Conservation (phyloP, 2,329 filamentous ascomycete species). For the Hypoxylon sp. region DNA sequence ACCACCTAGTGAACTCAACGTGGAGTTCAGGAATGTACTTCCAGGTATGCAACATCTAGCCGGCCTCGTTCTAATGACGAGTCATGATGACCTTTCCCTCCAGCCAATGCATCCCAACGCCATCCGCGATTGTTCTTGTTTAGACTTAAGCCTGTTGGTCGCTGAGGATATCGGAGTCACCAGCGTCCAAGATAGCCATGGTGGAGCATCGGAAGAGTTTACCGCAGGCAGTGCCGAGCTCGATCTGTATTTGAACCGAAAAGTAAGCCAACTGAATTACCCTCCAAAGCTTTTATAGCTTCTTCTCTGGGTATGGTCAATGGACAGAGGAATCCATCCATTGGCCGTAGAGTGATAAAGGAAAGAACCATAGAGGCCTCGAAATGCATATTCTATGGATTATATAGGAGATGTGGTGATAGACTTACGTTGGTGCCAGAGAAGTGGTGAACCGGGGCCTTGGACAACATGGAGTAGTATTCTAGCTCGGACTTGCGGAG, state of each 20-base stretch:
- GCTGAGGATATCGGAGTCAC: constrained; percentile 97
- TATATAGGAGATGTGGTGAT: constrained; percentile 20
- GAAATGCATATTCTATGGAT: constrained; percentile 27
- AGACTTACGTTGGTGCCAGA: constrained; percentile 96
- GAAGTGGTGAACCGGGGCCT: constrained; percentile 98
- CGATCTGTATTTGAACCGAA: constrained; percentile 75
- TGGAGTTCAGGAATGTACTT: constrained; percentile 32
- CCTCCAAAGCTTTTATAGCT: constrained; percentile 90
- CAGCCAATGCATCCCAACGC: constrained; percentile 51
- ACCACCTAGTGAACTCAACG: constrained; percentile 42
- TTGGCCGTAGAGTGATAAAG: constrained; percentile 8
- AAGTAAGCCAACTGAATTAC: constrained; percentile 73
- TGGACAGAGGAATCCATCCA: constrained; percentile 42
- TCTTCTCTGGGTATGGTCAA: constrained; percentile 85
- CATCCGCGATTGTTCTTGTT: constrained; percentile 43
- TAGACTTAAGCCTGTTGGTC: constrained; percentile 73
- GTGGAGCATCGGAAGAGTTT: constrained; percentile 99
- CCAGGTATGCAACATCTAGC: constrained; percentile 32
- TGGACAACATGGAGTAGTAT: constrained; percentile 93
- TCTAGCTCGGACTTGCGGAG: constrained; percentile 98
- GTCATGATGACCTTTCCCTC: constrained; percentile 46
- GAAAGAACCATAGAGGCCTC: constrained; percentile 25
- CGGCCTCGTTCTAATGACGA: constrained; percentile 31
- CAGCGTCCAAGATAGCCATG: constrained; percentile 96
- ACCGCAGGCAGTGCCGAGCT: constrained; percentile 97